Evolutionary conservation across 2,329 filamentous ascomycete species (phyloP).

Genomic region (Fusarium dimerum): DNA sequence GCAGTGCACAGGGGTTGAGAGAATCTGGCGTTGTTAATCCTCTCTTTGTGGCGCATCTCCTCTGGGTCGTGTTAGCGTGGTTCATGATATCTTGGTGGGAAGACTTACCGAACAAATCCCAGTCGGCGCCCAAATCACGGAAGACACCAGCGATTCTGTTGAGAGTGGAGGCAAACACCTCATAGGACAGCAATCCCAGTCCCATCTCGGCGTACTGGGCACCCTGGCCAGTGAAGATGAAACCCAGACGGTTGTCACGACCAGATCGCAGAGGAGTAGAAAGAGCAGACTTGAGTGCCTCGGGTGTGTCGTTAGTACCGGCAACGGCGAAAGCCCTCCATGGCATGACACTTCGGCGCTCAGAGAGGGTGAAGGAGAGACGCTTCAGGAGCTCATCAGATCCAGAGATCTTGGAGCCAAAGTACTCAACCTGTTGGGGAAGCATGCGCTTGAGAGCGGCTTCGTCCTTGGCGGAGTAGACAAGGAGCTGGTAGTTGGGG

Average conservation of each 20-base stretch:
- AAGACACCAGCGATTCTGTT: too few relatives aligned
- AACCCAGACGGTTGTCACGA: constrained; percentile 1
- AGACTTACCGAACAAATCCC: too few relatives aligned
- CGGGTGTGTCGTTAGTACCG: not conserved
- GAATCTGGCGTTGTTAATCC: constrained; percentile 40
- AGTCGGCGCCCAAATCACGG: too few relatives aligned
- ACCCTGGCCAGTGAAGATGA: constrained; percentile 18
- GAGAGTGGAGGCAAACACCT: not conserved
- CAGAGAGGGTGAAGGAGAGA: constrained; percentile 3
- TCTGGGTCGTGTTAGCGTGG: too few relatives aligned
- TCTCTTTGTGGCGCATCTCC: not conserved
- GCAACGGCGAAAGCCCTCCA: constrained; percentile 1
- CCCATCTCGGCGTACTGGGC: constrained; percentile 16
- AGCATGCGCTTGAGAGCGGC: not conserved
- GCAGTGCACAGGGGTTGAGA: constrained; percentile 56
- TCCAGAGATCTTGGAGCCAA: not conserved
- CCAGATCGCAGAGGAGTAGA: constrained; percentile 1
- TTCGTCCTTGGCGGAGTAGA: not conserved
- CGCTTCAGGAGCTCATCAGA: not conserved
- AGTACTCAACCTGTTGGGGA: not conserved
- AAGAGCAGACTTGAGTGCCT: not conserved
- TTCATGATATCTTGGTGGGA: too few relatives aligned
- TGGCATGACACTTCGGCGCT: constrained; percentile 5
- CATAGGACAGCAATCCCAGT: constrained; percentile 4
- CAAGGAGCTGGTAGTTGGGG: not conserved